Evolutionary conservation across 306 rosid genomes (phyloP).

Genomic region (Sicyos edulis): DNA sequence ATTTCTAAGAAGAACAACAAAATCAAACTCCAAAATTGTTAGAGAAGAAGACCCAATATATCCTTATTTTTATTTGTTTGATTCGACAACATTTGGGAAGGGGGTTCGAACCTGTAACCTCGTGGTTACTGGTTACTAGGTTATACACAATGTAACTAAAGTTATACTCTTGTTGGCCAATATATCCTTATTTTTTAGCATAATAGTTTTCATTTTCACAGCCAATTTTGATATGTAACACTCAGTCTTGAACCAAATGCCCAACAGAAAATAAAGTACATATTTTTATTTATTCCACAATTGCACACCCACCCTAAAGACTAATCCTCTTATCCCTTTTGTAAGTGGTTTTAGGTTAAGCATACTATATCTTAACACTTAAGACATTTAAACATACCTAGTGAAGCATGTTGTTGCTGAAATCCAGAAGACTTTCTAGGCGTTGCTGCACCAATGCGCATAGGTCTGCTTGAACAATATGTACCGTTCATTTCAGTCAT

Average conservation of each 20-base stretch:
- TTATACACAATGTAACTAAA: too few relatives aligned
- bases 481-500: conserved; percentile 83
- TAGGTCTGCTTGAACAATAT: conserved; percentile 86
- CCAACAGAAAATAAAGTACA: neutral
- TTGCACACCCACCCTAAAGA: neutral
- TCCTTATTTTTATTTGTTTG: neutral
- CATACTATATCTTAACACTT: neutral
- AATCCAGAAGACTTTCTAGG: conserved; percentile 88
- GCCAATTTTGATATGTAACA: neutral
- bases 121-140: too few relatives aligned
- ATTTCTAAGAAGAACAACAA: neutral
- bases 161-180: neutral
- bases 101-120: too few relatives aligned
- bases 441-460: conserved; percentile 95
- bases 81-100: too few relatives aligned
- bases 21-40: neutral
- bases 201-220: neutral
- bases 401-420: conserved; percentile 46
- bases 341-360: conserved; percentile 8
- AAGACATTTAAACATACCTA: conserved; percentile 40
- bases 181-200: neutral
- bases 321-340: neutral
- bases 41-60: neutral
- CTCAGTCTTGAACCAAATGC: neutral
- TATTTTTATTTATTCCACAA: conserved; percentile 3